Evolutionary conservation across 352 stramenopile genomes (phyloP).

Genomic region (Phytophthora tentaculata): DNA sequence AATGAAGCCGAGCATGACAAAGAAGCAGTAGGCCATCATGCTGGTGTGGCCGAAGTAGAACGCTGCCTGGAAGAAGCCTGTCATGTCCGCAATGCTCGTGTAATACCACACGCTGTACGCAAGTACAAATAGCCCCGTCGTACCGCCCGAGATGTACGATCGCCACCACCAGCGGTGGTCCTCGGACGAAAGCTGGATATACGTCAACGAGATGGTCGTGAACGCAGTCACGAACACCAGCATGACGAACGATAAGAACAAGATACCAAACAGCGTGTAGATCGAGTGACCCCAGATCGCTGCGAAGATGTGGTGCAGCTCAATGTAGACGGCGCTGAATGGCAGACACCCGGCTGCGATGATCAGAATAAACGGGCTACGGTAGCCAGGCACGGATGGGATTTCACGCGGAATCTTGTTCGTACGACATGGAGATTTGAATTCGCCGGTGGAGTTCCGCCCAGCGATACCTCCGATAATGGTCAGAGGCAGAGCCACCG

Average conservation of each 20-base stretch:
- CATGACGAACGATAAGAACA: slow-evolving; percentile 96
- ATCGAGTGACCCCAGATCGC: slow-evolving; percentile 98
- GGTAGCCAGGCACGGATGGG: slow-evolving; percentile 91
- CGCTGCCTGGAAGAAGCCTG: slow-evolving; percentile 94
- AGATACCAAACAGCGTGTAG: slow-evolving; percentile 98
- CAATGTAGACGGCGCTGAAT: slow-evolving; percentile 98
- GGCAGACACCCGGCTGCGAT: slow-evolving; percentile 95
- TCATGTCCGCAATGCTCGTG: slow-evolving; percentile 95
- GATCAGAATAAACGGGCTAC: slow-evolving; percentile 84
- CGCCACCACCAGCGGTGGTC: slow-evolving; percentile 99
- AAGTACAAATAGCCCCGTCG: slow-evolving; percentile 96
- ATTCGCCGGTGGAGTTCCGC: slow-evolving; percentile 91
- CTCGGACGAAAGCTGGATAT: slow-evolving; percentile 97
- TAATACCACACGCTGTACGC: slow-evolving; percentile 97
- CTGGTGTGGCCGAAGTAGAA: slow-evolving; percentile 99
- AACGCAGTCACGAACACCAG: slow-evolving; percentile 96
- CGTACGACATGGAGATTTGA: slow-evolving; percentile 95
- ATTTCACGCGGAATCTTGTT: slow-evolving; percentile 97
- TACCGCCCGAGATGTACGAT: slow-evolving; percentile 94
- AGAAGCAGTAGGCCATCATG: slow-evolving; percentile 96
- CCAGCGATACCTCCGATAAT: slow-evolving; percentile 95
- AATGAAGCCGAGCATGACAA: slow-evolving; percentile 97
- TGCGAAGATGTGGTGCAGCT: slow-evolving; percentile 98
- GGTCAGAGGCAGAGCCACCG: slow-evolving; percentile 94
- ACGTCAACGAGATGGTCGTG: slow-evolving; percentile 97